A percentile compares a stretch with the other conserved stretches of the same genome.
phyloP scores from a whole-genome alignment of 2,329 filamentous ascomycete species.

The Botrytis byssoidea region DNA sequence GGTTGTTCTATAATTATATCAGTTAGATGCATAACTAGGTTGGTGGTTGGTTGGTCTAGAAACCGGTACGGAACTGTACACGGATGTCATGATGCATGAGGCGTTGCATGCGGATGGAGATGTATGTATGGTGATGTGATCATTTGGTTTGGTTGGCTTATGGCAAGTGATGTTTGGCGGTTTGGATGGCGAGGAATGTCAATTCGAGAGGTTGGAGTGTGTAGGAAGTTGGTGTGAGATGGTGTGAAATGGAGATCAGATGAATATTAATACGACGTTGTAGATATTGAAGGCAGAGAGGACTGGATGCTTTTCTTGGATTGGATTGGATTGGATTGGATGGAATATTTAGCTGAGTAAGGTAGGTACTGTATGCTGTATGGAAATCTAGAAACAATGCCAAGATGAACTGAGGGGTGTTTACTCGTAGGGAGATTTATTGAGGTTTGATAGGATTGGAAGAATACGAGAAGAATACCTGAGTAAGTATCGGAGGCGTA shows the following conservation, averaged over 20 bases:
- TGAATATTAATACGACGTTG: too few relatives aligned
- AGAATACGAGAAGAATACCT: neutral
- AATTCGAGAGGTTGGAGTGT: neutral
- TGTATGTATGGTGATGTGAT: neutral
- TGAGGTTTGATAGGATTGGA: neutral
- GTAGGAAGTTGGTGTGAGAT: neutral
- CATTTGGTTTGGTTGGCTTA: neutral
- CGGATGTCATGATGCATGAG: conserved; percentile 10
- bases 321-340: neutral
- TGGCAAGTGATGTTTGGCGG: neutral
- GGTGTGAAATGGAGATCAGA: neutral
- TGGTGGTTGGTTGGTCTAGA: neutral
- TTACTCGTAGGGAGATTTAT: neutral
- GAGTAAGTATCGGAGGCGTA: neutral
- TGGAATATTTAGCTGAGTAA: neutral
- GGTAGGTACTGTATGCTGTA: neutral
- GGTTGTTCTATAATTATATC: too few relatives aligned
- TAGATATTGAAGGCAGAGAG: neutral
- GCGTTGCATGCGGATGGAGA: neutral
- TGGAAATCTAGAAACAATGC: neutral
- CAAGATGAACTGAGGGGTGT: conserved; percentile 5
- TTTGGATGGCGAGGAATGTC: neutral
- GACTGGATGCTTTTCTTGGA: neutral
- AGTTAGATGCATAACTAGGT: too few relatives aligned
- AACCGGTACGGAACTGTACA: neutral